Conservation (phyloP, 163 green algal genomes). For the Scenedesmus sp. region DNA sequence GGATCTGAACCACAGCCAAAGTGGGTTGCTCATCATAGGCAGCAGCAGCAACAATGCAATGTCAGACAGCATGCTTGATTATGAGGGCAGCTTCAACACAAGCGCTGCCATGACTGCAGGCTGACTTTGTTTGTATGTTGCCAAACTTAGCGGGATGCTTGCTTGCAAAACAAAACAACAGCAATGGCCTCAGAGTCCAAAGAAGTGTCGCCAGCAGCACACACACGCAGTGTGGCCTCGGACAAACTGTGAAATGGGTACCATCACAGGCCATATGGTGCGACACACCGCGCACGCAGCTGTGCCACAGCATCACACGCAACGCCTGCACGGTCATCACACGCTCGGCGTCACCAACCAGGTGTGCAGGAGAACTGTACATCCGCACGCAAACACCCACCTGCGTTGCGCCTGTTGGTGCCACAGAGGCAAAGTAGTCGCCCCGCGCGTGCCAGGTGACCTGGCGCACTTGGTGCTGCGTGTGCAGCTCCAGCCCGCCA, state of each 20-base stretch:
- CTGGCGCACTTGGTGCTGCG: slow-evolving; percentile 63
- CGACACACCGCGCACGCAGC: background rate
- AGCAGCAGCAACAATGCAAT: background rate
- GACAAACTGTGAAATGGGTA: slow-evolving; percentile 64
- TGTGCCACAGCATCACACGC: too few relatives aligned
- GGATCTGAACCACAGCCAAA: slow-evolving; percentile 51
- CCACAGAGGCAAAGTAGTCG: slow-evolving; percentile 94
- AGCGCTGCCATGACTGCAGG: background rate
- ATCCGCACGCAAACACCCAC: slow-evolving; percentile 51
- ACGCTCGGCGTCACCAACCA: background rate
- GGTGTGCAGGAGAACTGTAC: background rate
- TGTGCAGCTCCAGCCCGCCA: slow-evolving; percentile 56
- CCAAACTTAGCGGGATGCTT: too few relatives aligned
- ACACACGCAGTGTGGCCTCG: background rate
- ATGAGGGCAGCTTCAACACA: too few relatives aligned
- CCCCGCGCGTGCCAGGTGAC: slow-evolving; percentile 93
- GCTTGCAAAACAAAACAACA: background rate
- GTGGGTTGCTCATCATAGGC: slow-evolving; percentile 31
- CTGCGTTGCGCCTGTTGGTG: slow-evolving; percentile 86
- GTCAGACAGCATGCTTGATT: background rate
- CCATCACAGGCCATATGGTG: slow-evolving; percentile 32
- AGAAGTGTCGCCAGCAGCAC: background rate
- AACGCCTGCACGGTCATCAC: too few relatives aligned
- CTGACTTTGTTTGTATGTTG: too few relatives aligned
- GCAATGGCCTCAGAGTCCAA: slow-evolving; percentile 29